Evolutionary conservation across 1,284 basidiomycete species (phyloP), one percentile per base, ranked within the genome.

Genomic region (Clitocybe nebularis): DNA sequence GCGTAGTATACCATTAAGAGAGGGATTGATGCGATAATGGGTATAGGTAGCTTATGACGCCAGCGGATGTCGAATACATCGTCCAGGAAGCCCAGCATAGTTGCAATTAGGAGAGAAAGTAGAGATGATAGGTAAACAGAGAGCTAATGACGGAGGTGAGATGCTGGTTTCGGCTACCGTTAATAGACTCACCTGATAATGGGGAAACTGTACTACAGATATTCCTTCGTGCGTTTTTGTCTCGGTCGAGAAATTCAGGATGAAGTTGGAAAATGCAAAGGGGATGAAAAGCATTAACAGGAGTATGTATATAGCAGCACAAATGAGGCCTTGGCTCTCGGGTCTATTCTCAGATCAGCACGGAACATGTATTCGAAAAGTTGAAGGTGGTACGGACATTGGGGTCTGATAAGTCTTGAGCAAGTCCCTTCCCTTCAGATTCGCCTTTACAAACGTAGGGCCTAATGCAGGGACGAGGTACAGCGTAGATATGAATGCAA

Each of bases 31-130:
- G 93, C 92, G 44, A 99, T 89, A 56, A 99, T 80, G 0, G 93
- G 96, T 42, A 99, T 96, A 0, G 96, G 96, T 5, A 99, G 67
- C 64, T 99, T 99, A 68, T 98, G 93, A 47, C 96, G 69, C 96
- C 96, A 99, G 8, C 96, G 83, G 52, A 99, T 98, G 61, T 99
- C 96, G 56, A 99, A 99, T 1, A 99, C 79, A 62, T 99, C 96
- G 59, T 99, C 96, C 36, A 98, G 72, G 58, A 99, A 97, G 6
- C 96, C 95, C 1, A 99, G 79, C 49, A 99, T 76, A 0, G 93
- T 93, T 0, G 96, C 94, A 19, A 92, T 90, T 19, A 97, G 68
- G 16, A 99, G 74, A 0, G 90, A 93, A 9, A 99, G 74, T 5
- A 99, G 63, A 1, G 93, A 93, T 0, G 95, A 95, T 11, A 99